Evolutionary conservation across 2,329 filamentous ascomycete species (phyloP).

Genomic region (Fusarium sp.): DNA sequence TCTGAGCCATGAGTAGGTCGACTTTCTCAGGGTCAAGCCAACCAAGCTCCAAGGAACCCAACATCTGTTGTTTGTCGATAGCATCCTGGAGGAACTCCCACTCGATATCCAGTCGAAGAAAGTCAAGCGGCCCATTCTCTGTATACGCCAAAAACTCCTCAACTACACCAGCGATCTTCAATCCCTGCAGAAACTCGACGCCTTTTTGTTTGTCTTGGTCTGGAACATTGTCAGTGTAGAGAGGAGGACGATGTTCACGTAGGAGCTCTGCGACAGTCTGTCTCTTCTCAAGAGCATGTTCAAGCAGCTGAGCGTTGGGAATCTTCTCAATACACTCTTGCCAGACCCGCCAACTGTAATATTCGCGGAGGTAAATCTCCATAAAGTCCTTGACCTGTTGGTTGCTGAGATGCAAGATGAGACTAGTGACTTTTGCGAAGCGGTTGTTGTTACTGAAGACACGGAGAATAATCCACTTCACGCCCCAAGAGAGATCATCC

Average conservation of each 20-base stretch:
- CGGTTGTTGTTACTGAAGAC: conserved; percentile 27
- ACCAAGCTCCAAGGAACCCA: background rate
- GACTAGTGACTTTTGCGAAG: conserved; percentile 28
- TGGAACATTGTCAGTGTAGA: conserved; percentile 38
- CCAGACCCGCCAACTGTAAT: conserved; percentile 30
- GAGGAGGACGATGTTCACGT: conserved; percentile 28
- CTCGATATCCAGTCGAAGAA: conserved; percentile 40
- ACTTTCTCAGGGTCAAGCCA: conserved; percentile 22
- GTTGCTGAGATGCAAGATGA: conserved; percentile 30
- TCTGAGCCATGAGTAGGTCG: background rate
- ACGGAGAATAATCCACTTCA: conserved; percentile 42
- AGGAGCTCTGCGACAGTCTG: conserved; percentile 18
- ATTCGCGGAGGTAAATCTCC: conserved; percentile 32
- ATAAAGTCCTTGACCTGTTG: conserved; percentile 39
- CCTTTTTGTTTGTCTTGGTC: conserved; percentile 27
- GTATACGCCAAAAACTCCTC: conserved; percentile 25
- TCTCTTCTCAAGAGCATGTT: conserved; percentile 10
- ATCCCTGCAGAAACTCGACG: conserved; percentile 21
- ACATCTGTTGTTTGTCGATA: conserved; percentile 25
- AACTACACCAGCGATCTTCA: background rate
- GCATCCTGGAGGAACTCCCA: conserved; percentile 36
- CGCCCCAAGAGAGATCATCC: conserved; percentile 38
- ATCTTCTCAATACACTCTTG: conserved; percentile 23
- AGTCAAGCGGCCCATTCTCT: conserved; percentile 20
- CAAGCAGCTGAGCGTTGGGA: conserved; percentile 8